A percentile compares a stretch with the other conserved stretches of the same genome.
Conservation (phyloP, 1,139 yeast species). For the Sugiyamaella sp. region DNA sequence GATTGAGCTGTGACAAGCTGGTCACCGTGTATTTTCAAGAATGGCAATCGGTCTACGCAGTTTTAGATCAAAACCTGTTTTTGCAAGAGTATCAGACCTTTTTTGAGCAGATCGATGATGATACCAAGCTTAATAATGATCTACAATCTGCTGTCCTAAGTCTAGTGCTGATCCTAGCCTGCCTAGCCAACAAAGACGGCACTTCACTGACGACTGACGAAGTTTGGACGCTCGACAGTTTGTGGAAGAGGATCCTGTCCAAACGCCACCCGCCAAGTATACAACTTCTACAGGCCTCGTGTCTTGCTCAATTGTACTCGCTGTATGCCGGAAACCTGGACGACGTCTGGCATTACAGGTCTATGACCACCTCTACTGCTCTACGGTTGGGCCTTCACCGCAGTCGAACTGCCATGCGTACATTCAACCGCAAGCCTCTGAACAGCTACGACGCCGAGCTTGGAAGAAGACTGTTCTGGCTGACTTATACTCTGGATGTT, state of each 20-base stretch:
- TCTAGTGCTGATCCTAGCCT: conserved; percentile 49
- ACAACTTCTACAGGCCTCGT: conserved; percentile 68
- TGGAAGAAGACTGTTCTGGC: conserved; percentile 82
- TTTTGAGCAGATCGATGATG: conserved; percentile 28
- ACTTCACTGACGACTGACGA: conserved; percentile 15
- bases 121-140: conserved; percentile 26
- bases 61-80: conserved; percentile 67
- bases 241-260: conserved; percentile 15
- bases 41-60: conserved; percentile 75
- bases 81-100: conserved; percentile 58
- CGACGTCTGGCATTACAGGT: conserved; percentile 74
- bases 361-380: conserved; percentile 78
- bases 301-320: conserved; percentile 72
- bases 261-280: conserved; percentile 53
- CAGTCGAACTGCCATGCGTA: conserved; percentile 83
- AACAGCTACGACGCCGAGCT: conserved; percentile 66
- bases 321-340: conserved; percentile 73
- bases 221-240: conserved; percentile 12
- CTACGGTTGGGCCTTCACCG: conserved; percentile 84
- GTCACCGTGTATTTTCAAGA: conserved; percentile 63
- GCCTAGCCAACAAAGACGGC: conserved; percentile 30
- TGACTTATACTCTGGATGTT: conserved; percentile 74
- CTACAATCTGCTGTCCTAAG: conserved; percentile 47
- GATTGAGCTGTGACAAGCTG: conserved; percentile 41
- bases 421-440: conserved; percentile 54